A percentile compares a stretch with the other conserved stretches of the same genome.
Evolutionary conservation across 108 stramenopile genomes (phyloP).

Genomic region (Schizochytrium sp.): DNA sequence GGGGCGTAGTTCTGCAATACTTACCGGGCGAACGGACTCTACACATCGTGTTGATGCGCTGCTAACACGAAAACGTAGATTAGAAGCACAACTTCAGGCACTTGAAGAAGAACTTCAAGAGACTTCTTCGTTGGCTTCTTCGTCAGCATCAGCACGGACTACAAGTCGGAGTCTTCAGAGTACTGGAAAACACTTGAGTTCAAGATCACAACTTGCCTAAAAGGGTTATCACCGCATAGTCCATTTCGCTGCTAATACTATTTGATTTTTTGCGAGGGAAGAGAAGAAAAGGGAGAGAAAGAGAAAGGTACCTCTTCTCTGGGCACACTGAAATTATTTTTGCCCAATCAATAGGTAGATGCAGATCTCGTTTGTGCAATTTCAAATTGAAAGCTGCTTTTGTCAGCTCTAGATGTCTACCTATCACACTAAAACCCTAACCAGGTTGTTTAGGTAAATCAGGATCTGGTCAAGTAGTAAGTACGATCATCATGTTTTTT

Average conservation of each 20-base stretch:
- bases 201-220: neutral
- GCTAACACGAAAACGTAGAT: neutral
- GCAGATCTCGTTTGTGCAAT: no score
- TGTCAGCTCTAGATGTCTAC: no score
- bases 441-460: no score
- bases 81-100: constrained; percentile 28
- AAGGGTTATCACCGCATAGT: no score
- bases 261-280: neutral
- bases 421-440: no score
- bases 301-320: neutral
- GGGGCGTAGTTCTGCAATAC: neutral
- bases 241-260: neutral
- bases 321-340: no score
- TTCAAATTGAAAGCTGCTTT: no score
- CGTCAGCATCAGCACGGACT: neutral
- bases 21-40: constrained; percentile 28
- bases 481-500: no score
- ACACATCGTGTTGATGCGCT: constrained; percentile 1
- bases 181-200: neutral
- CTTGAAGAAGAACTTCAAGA: constrained; percentile 49
- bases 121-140: neutral
- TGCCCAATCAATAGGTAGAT: no score
- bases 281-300: neutral
- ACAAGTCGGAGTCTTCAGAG: neutral
- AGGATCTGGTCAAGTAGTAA: no score